A percentile compares a stretch with the other conserved stretches of the same genome.
Conservation (phyloP, 2,329 filamentous ascomycete genomes). For the Cordyceps sp. region DNA sequence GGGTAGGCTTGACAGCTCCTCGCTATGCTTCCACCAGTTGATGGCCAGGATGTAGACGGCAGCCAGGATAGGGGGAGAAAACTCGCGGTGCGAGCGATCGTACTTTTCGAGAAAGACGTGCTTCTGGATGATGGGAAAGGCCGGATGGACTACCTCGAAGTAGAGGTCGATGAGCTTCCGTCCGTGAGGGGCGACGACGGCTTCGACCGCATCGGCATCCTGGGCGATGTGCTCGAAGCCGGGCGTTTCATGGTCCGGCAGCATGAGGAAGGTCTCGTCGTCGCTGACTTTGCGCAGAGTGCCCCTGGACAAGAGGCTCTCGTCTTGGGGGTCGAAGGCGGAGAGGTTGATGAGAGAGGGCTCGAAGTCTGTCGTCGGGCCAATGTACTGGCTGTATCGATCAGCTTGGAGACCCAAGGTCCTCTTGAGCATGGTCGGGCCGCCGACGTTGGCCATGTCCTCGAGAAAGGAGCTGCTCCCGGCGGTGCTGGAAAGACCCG, state of each 20-base stretch:
- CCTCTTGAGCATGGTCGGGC: slow-evolving; percentile 47
- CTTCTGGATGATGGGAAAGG: slow-evolving; percentile 71
- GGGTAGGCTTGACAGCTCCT: slow-evolving; percentile 43
- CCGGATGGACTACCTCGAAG: slow-evolving; percentile 66
- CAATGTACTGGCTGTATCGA: slow-evolving; percentile 70
- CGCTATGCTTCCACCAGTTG: slow-evolving; percentile 72
- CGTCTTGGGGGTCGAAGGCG: slow-evolving; percentile 64
- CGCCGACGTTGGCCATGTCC: slow-evolving; percentile 55
- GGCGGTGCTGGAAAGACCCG: slow-evolving; percentile 43
- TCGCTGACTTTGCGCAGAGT: slow-evolving; percentile 62
- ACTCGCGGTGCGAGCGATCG: slow-evolving; percentile 52
- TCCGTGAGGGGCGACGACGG: slow-evolving; percentile 61
- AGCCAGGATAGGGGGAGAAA: slow-evolving; percentile 60
- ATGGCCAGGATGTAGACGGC: slow-evolving; percentile 74
- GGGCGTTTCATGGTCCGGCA: slow-evolving; percentile 57
- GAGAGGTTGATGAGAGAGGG: slow-evolving; percentile 70
- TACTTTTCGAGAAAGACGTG: slow-evolving; percentile 67
- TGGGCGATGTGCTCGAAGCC: slow-evolving; percentile 54
- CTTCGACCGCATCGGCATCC: slow-evolving; percentile 57
- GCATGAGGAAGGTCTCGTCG: slow-evolving; percentile 62
- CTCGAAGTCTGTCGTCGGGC: slow-evolving; percentile 69
- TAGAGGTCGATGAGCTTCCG: slow-evolving; percentile 63
- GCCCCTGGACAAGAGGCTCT: slow-evolving; percentile 54
- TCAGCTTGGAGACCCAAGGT: slow-evolving; percentile 62
- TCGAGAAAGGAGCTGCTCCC: slow-evolving; percentile 48